Evolutionary conservation across 1,284 basidiomycete genomes (phyloP), one percentile per base, ranked within the genome.

Genomic region (Mycena citricolor): DNA sequence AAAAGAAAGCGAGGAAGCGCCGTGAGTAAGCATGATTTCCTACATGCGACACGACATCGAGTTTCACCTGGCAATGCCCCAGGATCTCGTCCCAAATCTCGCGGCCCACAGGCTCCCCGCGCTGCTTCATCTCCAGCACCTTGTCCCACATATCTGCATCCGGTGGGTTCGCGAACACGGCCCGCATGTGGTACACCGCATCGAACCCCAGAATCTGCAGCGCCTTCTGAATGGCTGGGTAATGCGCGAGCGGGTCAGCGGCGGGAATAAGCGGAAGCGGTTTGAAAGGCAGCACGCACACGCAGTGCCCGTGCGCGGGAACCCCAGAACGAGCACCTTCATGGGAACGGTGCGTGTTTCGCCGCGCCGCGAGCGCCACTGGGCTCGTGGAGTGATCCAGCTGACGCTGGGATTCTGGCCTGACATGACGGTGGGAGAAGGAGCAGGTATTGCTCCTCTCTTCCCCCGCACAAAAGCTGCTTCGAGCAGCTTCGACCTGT

Each of bases 71-170:
- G 14, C 38, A 46, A 13, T 41, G 29, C 3, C 45, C 40, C 4
- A 47, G 34, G 16, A 47, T 12, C 17, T 29, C 19, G 23, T 42
- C 40, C 34, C 39, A 47, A 24, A 42, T 35, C 21, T 31, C 40
- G 7, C 40, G 19, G 2, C 45, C 40, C 7, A 32, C 42, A 6
- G 35, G 29, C 30, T 31, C 34, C 4, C 39, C 45, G 8, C 14
- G 22, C 6, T 40, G 34, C 13, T 47, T 47, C 12, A 39, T 39
- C 5, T 42, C 17, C 2, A 47, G 23, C 13, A 40, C 45, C 34
- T 47, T 31, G 2, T 2, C 28, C 45, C 40, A 47, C 39, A 47
- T 32, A 5, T 39, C 40, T 3, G 23, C 22, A 17, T 42, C 40
- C 4, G 17, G 13, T 12, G 35, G 40, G 31, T 42, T 42, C 3